These are phyloP conservation scores for Oryza brachyantha DNA, from an alignment of 176 grass and related monocot species.

Conservation along the genomic window DNA sequence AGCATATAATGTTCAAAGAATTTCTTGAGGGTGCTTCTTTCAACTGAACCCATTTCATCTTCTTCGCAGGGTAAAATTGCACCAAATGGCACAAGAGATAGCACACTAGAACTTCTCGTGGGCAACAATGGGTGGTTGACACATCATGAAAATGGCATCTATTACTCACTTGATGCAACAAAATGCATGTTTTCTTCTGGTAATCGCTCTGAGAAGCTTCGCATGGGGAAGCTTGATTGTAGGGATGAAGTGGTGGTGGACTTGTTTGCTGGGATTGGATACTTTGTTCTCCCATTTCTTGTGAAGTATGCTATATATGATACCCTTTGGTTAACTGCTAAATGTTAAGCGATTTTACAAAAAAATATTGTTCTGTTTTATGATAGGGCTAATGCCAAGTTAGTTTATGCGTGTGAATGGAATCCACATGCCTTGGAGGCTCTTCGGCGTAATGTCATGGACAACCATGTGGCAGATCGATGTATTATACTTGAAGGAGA, in stretches of 20 bases:
- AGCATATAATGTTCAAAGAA: neutral
- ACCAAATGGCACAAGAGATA: slow-evolving; percentile 91
- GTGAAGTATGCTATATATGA: slow-evolving; percentile 63
- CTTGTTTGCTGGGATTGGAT: slow-evolving; percentile 96
- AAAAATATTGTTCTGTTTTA: neutral
- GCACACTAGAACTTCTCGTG: slow-evolving; percentile 76
- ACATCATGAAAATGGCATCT: slow-evolving; percentile 81
- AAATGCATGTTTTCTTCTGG: slow-evolving; percentile 98
- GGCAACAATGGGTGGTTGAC: slow-evolving; percentile 77
- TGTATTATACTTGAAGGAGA: slow-evolving; percentile 95
- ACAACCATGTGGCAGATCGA: slow-evolving; percentile 65
- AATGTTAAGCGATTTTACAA: neutral
- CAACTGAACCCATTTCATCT: slow-evolving; percentile 16
- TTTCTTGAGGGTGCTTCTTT: slow-evolving; percentile 11
- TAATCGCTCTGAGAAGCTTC: slow-evolving; percentile 90
- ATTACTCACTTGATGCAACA: slow-evolving; percentile 88
- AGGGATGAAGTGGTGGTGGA: slow-evolving; percentile 79
- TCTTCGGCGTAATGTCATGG: slow-evolving; percentile 60
- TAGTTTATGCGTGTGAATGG: slow-evolving; percentile 96
- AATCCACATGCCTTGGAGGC: slow-evolving; percentile 85
- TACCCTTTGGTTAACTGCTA: neutral
- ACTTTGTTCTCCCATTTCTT: slow-evolving; percentile 92
- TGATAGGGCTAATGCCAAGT: slow-evolving; percentile 76
- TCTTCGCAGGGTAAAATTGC: slow-evolving; percentile 70
- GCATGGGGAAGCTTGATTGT: slow-evolving; percentile 76